A percentile compares a stretch with the other conserved stretches of the same genome.
phyloP scores from a whole-genome alignment of 2,329 filamentous ascomycete species.

The Stenocarpella maydis region DNA sequence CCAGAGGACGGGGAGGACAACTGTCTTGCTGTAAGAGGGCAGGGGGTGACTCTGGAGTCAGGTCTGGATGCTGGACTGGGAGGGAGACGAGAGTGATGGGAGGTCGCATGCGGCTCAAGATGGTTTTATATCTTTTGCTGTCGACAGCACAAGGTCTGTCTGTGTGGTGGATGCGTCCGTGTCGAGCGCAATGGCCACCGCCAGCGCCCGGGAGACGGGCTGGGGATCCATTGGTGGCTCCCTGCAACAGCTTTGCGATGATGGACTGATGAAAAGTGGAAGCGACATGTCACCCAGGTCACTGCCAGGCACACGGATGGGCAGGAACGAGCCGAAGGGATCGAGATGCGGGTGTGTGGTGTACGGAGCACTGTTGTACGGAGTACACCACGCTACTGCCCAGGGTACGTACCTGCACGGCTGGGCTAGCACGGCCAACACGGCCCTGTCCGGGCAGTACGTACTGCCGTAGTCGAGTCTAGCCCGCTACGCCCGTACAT shows the following conservation, averaged over 20 bases:
- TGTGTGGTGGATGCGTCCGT: background rate
- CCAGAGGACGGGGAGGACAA: conserved; percentile 11
- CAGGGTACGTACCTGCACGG: background rate
- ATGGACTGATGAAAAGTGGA: conserved; percentile 37
- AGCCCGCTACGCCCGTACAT: no score
- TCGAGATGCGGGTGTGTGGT: conserved; percentile 17
- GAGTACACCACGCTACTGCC: no score
- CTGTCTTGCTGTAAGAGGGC: background rate
- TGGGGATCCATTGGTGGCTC: conserved; percentile 28
- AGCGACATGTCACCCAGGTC: conserved; percentile 33
- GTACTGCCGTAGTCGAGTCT: background rate
- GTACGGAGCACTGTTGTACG: no score
- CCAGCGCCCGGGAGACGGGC: conserved; percentile 27
- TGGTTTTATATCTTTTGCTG: conserved; percentile 29
- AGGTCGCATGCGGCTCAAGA: conserved; percentile 26
- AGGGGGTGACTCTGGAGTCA: background rate
- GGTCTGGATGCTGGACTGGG: conserved; percentile 6
- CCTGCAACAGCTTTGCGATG: conserved; percentile 29
- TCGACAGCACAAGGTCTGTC: background rate
- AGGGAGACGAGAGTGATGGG: background rate
- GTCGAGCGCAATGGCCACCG: conserved; percentile 23
- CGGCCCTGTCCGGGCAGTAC: background rate
- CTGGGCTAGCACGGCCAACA: background rate
- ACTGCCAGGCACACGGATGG: conserved; percentile 1
- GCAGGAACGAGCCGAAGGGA: background rate